phyloP scores from a whole-genome alignment of 345 rosid species.

The Eucalyptus virginea region DNA sequence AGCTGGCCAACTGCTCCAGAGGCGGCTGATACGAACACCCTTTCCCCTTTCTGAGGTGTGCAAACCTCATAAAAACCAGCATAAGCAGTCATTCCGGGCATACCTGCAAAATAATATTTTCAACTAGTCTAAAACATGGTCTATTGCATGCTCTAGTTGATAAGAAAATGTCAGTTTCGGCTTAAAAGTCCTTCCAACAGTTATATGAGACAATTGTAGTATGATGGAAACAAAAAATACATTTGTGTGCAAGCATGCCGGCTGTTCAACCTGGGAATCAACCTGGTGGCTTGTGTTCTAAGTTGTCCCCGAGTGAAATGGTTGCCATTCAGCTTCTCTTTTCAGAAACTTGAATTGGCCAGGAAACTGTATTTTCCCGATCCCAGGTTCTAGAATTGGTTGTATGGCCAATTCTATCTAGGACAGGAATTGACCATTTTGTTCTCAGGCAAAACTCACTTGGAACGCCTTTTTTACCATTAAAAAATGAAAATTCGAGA shows the following conservation, averaged over 20 bases:
- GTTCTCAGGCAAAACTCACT: neutral
- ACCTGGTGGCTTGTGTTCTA: neutral
- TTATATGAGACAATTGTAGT: neutral
- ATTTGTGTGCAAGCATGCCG: neutral
- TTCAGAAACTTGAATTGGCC: neutral
- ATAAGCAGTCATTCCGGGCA: slow-evolving; percentile 8
- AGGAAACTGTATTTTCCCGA: neutral
- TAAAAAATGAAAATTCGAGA: too few relatives aligned
- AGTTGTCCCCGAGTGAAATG: neutral
- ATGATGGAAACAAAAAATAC: neutral
- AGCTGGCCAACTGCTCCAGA: slow-evolving; percentile 2
- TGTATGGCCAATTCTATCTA: neutral
- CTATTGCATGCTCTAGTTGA: neutral
- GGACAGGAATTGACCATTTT: neutral
- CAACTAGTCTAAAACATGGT: neutral
- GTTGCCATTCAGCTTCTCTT: neutral
- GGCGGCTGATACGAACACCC: neutral
- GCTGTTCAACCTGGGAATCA: neutral
- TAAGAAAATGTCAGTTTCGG: neutral
- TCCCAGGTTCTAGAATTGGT: neutral
- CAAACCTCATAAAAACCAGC: neutral
- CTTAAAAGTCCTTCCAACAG: neutral
- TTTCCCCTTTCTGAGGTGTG: slow-evolving; percentile 2
- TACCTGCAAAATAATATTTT: neutral
- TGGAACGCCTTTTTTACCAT: neutral